phyloP scores from a whole-genome alignment of 768 basidiomycete species.

The Polyporus arcularius region DNA sequence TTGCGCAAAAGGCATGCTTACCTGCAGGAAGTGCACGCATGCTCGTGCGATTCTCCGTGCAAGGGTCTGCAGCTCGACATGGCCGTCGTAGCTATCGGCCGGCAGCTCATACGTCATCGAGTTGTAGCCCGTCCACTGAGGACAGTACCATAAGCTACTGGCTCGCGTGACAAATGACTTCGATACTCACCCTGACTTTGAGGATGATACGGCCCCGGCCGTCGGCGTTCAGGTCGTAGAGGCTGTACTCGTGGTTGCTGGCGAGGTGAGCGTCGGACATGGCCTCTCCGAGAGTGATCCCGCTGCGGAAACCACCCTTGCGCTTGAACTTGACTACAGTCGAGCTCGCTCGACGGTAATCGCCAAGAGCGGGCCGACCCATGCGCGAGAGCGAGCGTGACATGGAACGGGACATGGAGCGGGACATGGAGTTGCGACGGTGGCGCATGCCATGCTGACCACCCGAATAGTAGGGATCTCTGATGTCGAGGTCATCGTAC shows the following conservation, averaged over 20 bases:
- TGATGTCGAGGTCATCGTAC: slow-evolving; percentile 55
- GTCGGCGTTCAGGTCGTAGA: slow-evolving; percentile 69
- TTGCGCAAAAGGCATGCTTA: slow-evolving; percentile 27
- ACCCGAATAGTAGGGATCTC: slow-evolving; percentile 52
- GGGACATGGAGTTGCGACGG: slow-evolving; percentile 51
- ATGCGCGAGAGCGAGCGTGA: slow-evolving; percentile 16
- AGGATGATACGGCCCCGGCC: slow-evolving; percentile 57
- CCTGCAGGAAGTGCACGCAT: slow-evolving; percentile 76
- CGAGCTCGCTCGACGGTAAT: slow-evolving; percentile 50
- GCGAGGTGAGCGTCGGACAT: slow-evolving; percentile 64
- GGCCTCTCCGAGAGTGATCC: slow-evolving; percentile 69
- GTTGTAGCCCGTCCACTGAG: slow-evolving; percentile 69
- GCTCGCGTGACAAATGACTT: neutral
- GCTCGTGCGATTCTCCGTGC: slow-evolving; percentile 70
- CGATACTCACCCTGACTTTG: slow-evolving; percentile 55
- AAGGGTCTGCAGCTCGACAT: slow-evolving; percentile 65
- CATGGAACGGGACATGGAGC: neutral
- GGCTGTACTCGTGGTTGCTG: slow-evolving; percentile 60
- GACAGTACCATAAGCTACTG: too few relatives aligned
- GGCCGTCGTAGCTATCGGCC: slow-evolving; percentile 64
- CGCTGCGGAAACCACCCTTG: slow-evolving; percentile 64
- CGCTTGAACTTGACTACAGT: slow-evolving; percentile 71
- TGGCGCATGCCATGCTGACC: slow-evolving; percentile 14
- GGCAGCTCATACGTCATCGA: slow-evolving; percentile 77
- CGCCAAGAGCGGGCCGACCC: slow-evolving; percentile 30